Evolutionary conservation across 1,284 basidiomycete genomes (phyloP).

Genomic region (Melanopsichium pennsylvanicum): DNA sequence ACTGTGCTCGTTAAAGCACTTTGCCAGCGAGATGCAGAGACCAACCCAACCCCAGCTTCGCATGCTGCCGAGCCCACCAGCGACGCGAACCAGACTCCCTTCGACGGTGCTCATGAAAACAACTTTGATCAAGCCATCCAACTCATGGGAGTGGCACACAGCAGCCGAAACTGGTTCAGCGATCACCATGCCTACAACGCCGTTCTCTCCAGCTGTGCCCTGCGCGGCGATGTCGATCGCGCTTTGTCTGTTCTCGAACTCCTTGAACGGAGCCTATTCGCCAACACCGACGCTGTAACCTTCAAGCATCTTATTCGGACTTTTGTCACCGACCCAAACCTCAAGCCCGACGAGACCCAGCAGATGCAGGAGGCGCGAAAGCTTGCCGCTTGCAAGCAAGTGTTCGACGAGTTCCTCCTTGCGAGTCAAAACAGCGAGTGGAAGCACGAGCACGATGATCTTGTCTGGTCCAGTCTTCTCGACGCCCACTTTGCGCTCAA

Average conservation of each 20-base stretch:
- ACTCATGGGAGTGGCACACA: slow-evolving; percentile 70
- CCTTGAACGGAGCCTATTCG: slow-evolving; percentile 70
- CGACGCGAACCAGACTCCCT: not conserved
- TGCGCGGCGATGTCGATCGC: slow-evolving; percentile 72
- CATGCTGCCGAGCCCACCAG: not conserved
- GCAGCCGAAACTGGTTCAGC: slow-evolving; percentile 65
- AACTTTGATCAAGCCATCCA: slow-evolving; percentile 68
- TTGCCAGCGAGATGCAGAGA: slow-evolving; percentile 77
- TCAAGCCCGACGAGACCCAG: slow-evolving; percentile 60
- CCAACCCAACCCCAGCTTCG: slow-evolving; percentile 2
- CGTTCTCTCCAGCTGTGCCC: slow-evolving; percentile 75
- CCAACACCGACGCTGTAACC: slow-evolving; percentile 68
- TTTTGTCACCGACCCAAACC: slow-evolving; percentile 40
- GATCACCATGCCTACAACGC: slow-evolving; percentile 69
- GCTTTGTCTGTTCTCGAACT: slow-evolving; percentile 77
- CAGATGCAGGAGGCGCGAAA: slow-evolving; percentile 71
- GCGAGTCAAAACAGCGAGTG: slow-evolving; percentile 64
- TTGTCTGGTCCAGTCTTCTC: slow-evolving; percentile 79
- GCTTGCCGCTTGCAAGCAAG: slow-evolving; percentile 72
- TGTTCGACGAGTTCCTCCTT: slow-evolving; percentile 74
- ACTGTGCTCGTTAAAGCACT: slow-evolving; percentile 76
- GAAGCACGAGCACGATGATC: slow-evolving; percentile 61
- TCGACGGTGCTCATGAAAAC: slow-evolving; percentile 63
- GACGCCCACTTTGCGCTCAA: slow-evolving; percentile 76
- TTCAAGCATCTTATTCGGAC: slow-evolving; percentile 73